These are phyloP conservation scores for Suillus sp. DNA, from an alignment of 768 basidiomycete species.

Conservation along the genomic window DNA sequence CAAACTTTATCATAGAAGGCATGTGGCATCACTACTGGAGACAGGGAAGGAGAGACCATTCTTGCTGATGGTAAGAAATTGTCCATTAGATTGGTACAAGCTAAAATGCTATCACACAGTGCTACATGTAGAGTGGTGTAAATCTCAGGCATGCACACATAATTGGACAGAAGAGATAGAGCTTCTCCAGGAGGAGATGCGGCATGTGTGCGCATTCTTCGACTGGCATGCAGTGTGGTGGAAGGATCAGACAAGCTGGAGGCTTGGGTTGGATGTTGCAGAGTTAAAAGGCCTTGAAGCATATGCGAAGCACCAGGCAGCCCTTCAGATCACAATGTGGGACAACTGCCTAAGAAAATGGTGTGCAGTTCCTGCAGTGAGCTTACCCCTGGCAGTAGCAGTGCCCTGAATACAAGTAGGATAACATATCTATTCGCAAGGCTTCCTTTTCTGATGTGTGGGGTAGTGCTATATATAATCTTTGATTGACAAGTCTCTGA, in stretches of 20 bases:
- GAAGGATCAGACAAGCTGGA: neutral
- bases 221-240: constrained; percentile 3
- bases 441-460: no score
- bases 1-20: constrained; percentile 9
- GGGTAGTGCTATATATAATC: neutral
- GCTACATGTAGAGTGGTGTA: constrained; percentile 15
- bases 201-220: neutral
- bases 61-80: neutral
- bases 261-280: neutral
- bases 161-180: constrained; percentile 10
- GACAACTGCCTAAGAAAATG: neutral
- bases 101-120: neutral
- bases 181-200: constrained; percentile 12
- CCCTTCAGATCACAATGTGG: neutral
- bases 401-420: constrained; percentile 2
- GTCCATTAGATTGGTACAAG: neutral
- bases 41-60: neutral
- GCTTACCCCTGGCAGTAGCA: neutral
- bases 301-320: neutral
- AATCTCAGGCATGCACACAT: constrained; percentile 5
- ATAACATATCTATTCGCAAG: no score
- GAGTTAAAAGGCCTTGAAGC: neutral
- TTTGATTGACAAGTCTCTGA: neutral
- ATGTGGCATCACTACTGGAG: neutral
- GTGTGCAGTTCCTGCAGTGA: neutral